Evolutionary conservation across 179 eudicot genomes (phyloP), one percentile per base, ranked within the genome.

Genomic region (Beta lomatogona): DNA sequence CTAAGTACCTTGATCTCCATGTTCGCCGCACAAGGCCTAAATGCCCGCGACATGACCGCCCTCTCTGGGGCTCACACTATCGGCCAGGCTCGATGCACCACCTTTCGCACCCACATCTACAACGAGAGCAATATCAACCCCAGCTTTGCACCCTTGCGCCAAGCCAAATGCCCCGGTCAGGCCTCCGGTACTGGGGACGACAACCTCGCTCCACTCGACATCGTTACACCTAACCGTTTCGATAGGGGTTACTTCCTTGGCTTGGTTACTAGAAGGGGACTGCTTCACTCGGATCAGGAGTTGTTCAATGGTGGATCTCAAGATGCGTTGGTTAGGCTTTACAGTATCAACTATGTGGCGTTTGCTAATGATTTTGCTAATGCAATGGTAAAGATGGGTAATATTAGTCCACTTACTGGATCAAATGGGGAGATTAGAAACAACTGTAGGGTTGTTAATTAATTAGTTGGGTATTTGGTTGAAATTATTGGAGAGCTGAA

Each of bases 51-150:
- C 59, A 86, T 90, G 92, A 87, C 88, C 36, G 87, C 89, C 22
- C 89, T 90, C 58, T 88, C 90, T 0, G 89, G 92, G 2, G 86
- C 82, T 76, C 91, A 91, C 83, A 89, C 92, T 36, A 76, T 91
- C 45, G 92, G 93, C n/a, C 85, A 80, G 31, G 86, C 92, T 13
- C 88, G 83, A 2, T 89, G 93, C 81, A 18, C 21, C 67, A 79
- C 75, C 75, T 91, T 88, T 78, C 85, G 89, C 0, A 4, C 77
- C 31, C 87, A 83, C 55, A 79, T 91, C 50, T 89, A 91, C 85
- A 90, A 89, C 69, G 89, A 86, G 55, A 82, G 86, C 25, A 75
- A 89, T 82, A 89, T 91, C 36, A 69, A 91, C 70, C 68, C 89
- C 2, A 8, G 2, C n/a, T 90, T 88, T 14, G 91, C 91, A 0